Evolutionary conservation across 768 basidiomycete species (phyloP), one percentile per base, ranked within the genome.

Genomic region (Tulasnella sp.): DNA sequence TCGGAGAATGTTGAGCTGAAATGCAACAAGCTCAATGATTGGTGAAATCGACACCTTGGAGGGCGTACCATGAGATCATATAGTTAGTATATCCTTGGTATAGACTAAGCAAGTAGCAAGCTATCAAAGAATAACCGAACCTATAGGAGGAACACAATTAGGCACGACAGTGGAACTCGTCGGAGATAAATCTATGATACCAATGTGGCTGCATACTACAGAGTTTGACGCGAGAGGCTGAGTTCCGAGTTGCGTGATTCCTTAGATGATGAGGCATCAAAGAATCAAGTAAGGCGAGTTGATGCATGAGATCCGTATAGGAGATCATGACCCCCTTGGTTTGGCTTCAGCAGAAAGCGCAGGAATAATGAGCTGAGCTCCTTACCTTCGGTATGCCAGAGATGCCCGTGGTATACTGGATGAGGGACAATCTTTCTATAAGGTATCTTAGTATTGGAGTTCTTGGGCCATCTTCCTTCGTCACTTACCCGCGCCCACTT

Each of bases 341-440:
- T 15, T 29, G 15, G 20, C 20, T 10, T 15, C 10, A 20, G 9
- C 9, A 42, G 40, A 13, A 42, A 15, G 20, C 20, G 13, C 9
- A 10, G 20, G 9, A 22, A 10, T 20, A 10, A 20, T 10, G 40
- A 10, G 13, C 20, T 12, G 20, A 12, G 24, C 20, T 22, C 9
- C 39, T 25, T 51, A 31, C 49, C 49, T 43, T 48, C 15, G 37
- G 39, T 19, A 27, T 41, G 39, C 29, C 33, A 12, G 28, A 28
- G 15, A 16, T 51, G 15, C 39, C 49, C 5, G 49, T 32, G 10
- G 49, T 41, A n/a, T 43, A 51, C 12, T 43, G 49, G 12, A 51
- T 42, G 37, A 28, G 43, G 15, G 49, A 37, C 16, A 41, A 28
- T 16, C 39, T 41, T 51, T 20, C 2, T 25, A 42, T n/a, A 1